phyloP scores from a whole-genome alignment of 805 yeast species.

The Blastobotrys americana region DNA sequence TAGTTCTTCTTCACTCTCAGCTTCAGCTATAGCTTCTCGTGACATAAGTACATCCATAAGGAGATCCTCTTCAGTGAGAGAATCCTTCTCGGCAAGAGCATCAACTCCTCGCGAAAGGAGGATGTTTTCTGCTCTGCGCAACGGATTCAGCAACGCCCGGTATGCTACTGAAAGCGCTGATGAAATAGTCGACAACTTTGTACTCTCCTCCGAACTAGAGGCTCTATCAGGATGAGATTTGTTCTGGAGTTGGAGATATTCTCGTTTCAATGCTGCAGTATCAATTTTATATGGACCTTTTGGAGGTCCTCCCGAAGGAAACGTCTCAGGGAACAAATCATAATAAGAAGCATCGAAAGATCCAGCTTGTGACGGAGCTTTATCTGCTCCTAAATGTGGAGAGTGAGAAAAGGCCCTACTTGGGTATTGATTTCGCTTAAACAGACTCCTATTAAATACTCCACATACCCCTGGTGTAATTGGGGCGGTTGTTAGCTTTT shows the following conservation, averaged over 20 bases:
- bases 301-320: slow-evolving; percentile 61
- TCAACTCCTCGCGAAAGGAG: slow-evolving; percentile 51
- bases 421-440: too few species aligned
- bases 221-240: slow-evolving; percentile 73
- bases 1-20: slow-evolving; percentile 52
- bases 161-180: slow-evolving; percentile 72
- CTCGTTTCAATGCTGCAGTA: slow-evolving; percentile 52
- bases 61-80: slow-evolving; percentile 42
- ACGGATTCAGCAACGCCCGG: slow-evolving; percentile 59
- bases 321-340: slow-evolving; percentile 65
- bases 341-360: slow-evolving; percentile 36
- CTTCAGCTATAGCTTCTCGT: slow-evolving; percentile 73
- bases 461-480: too few species aligned
- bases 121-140: slow-evolving; percentile 59
- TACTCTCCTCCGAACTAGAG: slow-evolving; percentile 24
- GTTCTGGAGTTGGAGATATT: slow-evolving; percentile 67
- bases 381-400: background rate
- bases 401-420: too few species aligned
- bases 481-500: too few species aligned
- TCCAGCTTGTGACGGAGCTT: background rate
- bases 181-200: slow-evolving; percentile 29
- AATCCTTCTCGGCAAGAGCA: slow-evolving; percentile 39
- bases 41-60: slow-evolving; percentile 75
- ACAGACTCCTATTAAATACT: too few species aligned
- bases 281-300: slow-evolving; percentile 53